Evolutionary conservation across 768 basidiomycete species (phyloP), one percentile per base, ranked within the genome.

Genomic region (Phylloporus scabripes): DNA sequence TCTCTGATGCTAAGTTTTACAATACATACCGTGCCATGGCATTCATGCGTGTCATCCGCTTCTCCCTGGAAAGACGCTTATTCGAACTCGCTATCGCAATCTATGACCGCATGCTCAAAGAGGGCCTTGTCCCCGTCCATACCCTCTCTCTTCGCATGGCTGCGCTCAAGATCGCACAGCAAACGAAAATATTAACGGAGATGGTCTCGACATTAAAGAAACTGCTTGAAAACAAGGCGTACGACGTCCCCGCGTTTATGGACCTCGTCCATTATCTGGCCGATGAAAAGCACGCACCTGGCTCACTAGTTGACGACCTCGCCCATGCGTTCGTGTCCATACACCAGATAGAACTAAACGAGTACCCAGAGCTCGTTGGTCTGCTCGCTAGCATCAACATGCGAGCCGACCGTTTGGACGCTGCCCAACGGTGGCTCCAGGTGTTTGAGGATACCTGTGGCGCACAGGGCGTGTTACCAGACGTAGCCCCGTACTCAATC

Each of bases 111-210:
- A 76, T 82, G 73, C 51, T 59, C 17, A 57, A 63, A 1, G 68
- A 72, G 15, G 71, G 72, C 8, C 65, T 77, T 36, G 43, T 71
- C 1, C 67, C 74, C 1, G 58, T 71, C 12, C 50, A 65, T 7
- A 46, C 67, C 12, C 66, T 77, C 12, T 64, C 72, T 43, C 70
- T 74, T 7, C 71, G 69, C 43, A 70, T 81, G 56, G 47, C 70
- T 11, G 70, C 71, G 0, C 58, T 74, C 32, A 44, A 58, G 17
- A 43, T 74, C 21, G 41, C 60, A 17, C 48, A 48, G 1, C 24
- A 31, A 12, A 46, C 55, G 20, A 53, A 28, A 7, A 37, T 36
- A 3, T 18, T 28, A 28, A n/a, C 23, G 23, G 55, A 43, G 7
- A 39, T 37, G 1, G 11, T 49, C 1, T 37, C 21, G 0, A 26